Evolutionary conservation across 495 filamentous ascomycete genomes (phyloP).

Genomic region (Penicillium roqueforti): DNA sequence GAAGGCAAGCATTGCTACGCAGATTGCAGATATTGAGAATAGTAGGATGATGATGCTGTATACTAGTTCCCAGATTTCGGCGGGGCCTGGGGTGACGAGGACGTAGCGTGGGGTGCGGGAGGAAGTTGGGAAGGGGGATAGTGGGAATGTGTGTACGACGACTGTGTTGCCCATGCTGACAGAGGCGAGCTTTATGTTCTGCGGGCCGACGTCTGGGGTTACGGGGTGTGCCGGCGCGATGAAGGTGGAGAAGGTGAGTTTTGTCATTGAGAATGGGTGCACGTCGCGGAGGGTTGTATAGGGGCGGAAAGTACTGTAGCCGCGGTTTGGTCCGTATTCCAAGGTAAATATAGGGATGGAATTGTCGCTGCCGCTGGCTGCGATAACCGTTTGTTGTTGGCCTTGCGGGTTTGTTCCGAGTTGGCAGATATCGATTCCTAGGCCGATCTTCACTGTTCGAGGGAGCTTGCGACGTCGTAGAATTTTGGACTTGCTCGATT

Average conservation of each 20-base stretch:
- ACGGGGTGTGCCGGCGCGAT: slow-evolving; percentile 50
- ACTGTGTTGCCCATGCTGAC: slow-evolving; percentile 81
- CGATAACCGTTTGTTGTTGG: slow-evolving; percentile 71
- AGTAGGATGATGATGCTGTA: slow-evolving; percentile 48
- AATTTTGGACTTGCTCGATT: slow-evolving; percentile 34
- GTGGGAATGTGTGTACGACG: slow-evolving; percentile 77
- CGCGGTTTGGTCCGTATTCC: slow-evolving; percentile 49
- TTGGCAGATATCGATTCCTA: slow-evolving; percentile 69
- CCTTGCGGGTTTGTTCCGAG: slow-evolving; percentile 52
- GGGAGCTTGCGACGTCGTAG: slow-evolving; percentile 52
- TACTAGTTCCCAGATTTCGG: slow-evolving; percentile 44
- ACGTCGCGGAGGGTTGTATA: slow-evolving; percentile 66
- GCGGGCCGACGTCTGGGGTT: slow-evolving; percentile 43
- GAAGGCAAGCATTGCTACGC: slow-evolving; percentile 60
- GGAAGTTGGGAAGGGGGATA: slow-evolving; percentile 51
- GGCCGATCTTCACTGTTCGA: slow-evolving; percentile 56
- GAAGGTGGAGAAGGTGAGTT: slow-evolving; percentile 73
- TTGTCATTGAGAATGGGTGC: slow-evolving; percentile 82
- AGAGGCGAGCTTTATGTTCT: slow-evolving; percentile 76
- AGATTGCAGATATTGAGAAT: slow-evolving; percentile 51
- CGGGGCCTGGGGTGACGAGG: slow-evolving; percentile 52
- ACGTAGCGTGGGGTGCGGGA: slow-evolving; percentile 62
- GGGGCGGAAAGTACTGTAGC: slow-evolving; percentile 54
- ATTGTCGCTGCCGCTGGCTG: slow-evolving; percentile 77
- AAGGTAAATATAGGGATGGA: slow-evolving; percentile 75